Base-by-base conservation (phyloP, 306 rosid genomes). In the Geum urbanum region DNA sequence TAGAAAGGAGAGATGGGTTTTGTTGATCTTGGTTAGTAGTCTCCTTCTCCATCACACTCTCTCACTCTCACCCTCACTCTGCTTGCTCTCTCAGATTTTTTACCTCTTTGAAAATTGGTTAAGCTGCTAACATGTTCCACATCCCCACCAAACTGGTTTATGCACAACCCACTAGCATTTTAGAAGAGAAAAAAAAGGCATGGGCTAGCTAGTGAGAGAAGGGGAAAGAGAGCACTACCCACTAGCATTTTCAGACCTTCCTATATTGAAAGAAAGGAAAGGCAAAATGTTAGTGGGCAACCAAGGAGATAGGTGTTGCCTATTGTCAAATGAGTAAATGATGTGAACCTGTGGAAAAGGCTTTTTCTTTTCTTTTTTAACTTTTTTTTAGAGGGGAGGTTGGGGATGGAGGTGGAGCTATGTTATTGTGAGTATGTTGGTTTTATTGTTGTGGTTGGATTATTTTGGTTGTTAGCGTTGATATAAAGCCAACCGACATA, bases 401-500 rank as follows among this genome's bases (percentile, higher is more conserved):
- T 47, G 2, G 11, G 0, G 5, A 16, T 54, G 72, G 74, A 61
- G 78, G 43, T 69, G 74, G 74, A 56, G 78, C 48, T 67, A 3
- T 32, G 80, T 41, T 77, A 76, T 48, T 57, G 84, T 79, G 83
- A 68, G 80, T 49, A 48, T 61, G 81, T 68, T 73, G 82, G 85
- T 72, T 69, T 76, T 78, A 73, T 71, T 70, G 80, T 5, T 80
- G 84, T 84, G 75, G 81, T 73, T 69, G 83, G 62, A 63, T 79
- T 79, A 15, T 76, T 78, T 88, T 87, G 92, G 95, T 83, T 73
- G 92, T 85, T 91, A 80, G 99, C 99, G 86, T 91, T 87, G 95
- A 82, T 78, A 86, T 78, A 79, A 94, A 94, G 97, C 96, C 96
- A 90, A 80, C 81, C 79, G 27, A 74, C 79, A 85, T 16, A 84